Percentiles rank a stretch among this genome's conserved stretches.
These are phyloP conservation scores for Umbelopsis vinacea DNA, from an alignment of 192 early-diverging fungal species.

Conservation along the genomic window DNA sequence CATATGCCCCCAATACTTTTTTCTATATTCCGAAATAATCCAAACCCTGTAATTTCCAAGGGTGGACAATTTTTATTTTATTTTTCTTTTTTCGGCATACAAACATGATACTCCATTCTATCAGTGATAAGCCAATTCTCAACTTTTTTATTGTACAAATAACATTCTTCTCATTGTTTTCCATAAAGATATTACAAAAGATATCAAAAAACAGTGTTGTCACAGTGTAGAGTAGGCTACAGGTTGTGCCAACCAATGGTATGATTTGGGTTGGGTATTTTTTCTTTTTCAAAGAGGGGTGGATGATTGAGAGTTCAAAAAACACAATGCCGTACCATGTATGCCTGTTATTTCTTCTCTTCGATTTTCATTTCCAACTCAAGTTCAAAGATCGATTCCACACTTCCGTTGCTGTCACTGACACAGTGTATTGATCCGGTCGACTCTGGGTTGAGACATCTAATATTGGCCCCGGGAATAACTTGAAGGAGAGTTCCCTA, in stretches of 20 bases:
- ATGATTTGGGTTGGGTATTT: conserved; percentile 20
- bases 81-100: no score
- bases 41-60: no score
- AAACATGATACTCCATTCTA: neutral
- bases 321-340: neutral
- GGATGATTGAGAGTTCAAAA: neutral
- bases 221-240: neutral
- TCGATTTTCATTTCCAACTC: conserved; percentile 14
- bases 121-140: neutral
- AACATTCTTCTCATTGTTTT: neutral
- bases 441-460: conserved; percentile 56
- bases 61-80: no score
- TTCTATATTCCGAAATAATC: no score
- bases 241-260: conserved; percentile 1
- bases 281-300: neutral
- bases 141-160: conserved; percentile 23
- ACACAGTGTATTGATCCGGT: conserved; percentile 52
- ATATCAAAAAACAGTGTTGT: neutral
- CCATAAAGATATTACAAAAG: conserved; percentile 14
- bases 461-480: conserved; percentile 61
- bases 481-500: conserved; percentile 60
- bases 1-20: no score
- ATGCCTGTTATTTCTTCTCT: conserved; percentile 5
- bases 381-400: conserved; percentile 29
- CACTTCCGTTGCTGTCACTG: conserved; percentile 26